Evolutionary conservation across 2,329 filamentous ascomycete species (phyloP), one percentile per base, ranked within the genome.

Genomic region (Cercospora sojina): DNA sequence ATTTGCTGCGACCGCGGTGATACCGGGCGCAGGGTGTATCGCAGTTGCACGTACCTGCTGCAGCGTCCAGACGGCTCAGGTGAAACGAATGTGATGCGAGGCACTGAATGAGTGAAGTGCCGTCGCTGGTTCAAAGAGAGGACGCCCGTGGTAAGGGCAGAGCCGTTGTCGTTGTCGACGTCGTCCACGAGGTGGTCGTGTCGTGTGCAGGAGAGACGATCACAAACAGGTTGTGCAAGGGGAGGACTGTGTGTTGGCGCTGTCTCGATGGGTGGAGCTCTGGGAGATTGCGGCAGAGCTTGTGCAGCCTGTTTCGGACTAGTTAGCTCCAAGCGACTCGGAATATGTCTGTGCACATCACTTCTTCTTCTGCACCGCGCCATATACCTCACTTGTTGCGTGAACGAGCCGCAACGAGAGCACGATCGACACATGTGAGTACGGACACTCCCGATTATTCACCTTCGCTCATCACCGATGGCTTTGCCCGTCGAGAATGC

Each of bases 101-200:
- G 49, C 59, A 62, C 59, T 62, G 29, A 62, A 62, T 25, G 59
- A 62, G 49, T 62, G 59, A 62, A 62, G 59, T 62, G 59, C 59
- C 59, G 59, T 25, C 47, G 59, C 59, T 62, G 59, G 49, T 62
- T 27, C 43, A 55, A 55, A 49, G 59, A 62, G 51, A 31, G 59
- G 59, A 62, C 59, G 59, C 59, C 59, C 59, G 32, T 23, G 59
- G 59, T 53, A 16, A 53, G 49, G 49, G 59, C 59, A 53, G 41
- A 53, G 51, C 47, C 41, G 47, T 51, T 47, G 59, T 55, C 43
- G 47, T 41, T 25, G 31, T 32, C 35, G 32, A 27, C 18, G 57
- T 49, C 43, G 43, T 20, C 18, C 18, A 20, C 43, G 41, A 59
- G 56, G 31, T 59, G 32, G 31, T 41, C 29, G 57, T 59, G 31